Percentiles rank a stretch among this genome's conserved stretches.
phyloP scores from a whole-genome alignment of 2,329 filamentous ascomycete species.

The Xylaria hypoxylon region DNA sequence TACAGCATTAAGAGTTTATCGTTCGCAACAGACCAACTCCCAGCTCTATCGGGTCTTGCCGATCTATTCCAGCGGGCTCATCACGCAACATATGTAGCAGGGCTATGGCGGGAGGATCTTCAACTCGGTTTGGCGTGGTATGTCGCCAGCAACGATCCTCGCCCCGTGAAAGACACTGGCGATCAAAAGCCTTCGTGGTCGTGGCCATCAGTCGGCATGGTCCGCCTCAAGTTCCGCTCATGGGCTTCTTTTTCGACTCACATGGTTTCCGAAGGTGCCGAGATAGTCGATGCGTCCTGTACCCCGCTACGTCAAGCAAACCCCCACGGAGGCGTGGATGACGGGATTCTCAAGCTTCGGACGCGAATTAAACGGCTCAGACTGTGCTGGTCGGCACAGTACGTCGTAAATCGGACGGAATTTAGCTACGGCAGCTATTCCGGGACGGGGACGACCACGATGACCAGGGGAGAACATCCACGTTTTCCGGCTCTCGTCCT shows the following conservation, averaged over 20 bases:
- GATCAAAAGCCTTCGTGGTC: constrained; percentile 39
- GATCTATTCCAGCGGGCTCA: constrained; percentile 32
- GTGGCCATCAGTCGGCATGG: constrained; percentile 42
- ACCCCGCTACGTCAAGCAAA: not conserved
- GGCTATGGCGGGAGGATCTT: constrained; percentile 42
- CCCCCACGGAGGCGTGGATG: constrained; percentile 7
- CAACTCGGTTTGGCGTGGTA: constrained; percentile 41
- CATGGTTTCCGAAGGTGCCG: constrained; percentile 11
- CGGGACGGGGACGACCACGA: constrained; percentile 1
- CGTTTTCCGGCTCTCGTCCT: constrained; percentile 25
- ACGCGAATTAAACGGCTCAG: constrained; percentile 16
- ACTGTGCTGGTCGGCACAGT: constrained; percentile 20
- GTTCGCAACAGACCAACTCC: constrained; percentile 33
- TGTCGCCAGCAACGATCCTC: constrained; percentile 39
- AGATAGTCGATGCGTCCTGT: constrained; percentile 20
- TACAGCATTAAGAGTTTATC: constrained; percentile 41
- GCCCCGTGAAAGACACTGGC: constrained; percentile 4
- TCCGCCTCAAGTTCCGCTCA: constrained; percentile 30
- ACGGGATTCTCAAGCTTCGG: constrained; percentile 21
- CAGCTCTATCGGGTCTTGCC: constrained; percentile 37
- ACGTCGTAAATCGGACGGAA: constrained; percentile 19
- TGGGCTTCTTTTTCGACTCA: constrained; percentile 13
- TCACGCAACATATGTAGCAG: constrained; percentile 35
- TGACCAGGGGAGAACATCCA: constrained; percentile 28
- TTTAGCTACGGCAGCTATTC: constrained; percentile 26